Evolutionary conservation across 495 filamentous ascomycete genomes (phyloP), one percentile per base, ranked within the genome.

Genomic region (Daldinia loculata): DNA sequence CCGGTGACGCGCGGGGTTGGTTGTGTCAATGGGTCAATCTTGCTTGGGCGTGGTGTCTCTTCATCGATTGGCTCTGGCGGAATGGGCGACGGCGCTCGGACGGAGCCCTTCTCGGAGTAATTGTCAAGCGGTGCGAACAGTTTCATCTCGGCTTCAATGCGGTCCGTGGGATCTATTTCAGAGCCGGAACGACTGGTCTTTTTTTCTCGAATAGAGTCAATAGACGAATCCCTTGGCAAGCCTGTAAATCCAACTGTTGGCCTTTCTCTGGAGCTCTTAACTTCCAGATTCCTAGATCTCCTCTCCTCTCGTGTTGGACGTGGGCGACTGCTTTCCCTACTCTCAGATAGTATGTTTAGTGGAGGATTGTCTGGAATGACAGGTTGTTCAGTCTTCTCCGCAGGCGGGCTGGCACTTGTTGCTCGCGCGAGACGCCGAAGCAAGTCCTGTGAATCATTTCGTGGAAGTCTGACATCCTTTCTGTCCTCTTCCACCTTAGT

Each of bases 371-470:
- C 53, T n/a, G 38, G 41, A 34, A 62, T 51, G 36, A 43, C n/a
- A 55, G 64, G 56, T 41, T 60, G 53, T 1, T 66, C 55, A n/a
- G 15, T 19, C 57, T 72, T 74, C 17, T 70, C 63, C 2, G 38
- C n/a, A n/a, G 65, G 24, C 1, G 88, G 83, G 61, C 84, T 89
- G 36, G 79, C 81, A 70, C 85, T 91, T 22, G 89, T 85, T 19
- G 86, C 85, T 72, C 88, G 82, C 3, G 90, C 88, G 6, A 94
- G 81, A 58, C 83, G 86, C 55, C 86, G 86, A 64, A 93, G 82
- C 34, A 93, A 76, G 60, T 90, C 88, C 34, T 86, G 85, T 0
- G 91, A 91, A 70, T 92, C 91, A 56, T 86, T 83, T 61, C 79
- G 71, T 15, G 58, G 63, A 51, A 74, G 24, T 26, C 34, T 30